Base-by-base conservation (phyloP, 2,329 filamentous ascomycete species). In the Penicillium verrucosum region DNA sequence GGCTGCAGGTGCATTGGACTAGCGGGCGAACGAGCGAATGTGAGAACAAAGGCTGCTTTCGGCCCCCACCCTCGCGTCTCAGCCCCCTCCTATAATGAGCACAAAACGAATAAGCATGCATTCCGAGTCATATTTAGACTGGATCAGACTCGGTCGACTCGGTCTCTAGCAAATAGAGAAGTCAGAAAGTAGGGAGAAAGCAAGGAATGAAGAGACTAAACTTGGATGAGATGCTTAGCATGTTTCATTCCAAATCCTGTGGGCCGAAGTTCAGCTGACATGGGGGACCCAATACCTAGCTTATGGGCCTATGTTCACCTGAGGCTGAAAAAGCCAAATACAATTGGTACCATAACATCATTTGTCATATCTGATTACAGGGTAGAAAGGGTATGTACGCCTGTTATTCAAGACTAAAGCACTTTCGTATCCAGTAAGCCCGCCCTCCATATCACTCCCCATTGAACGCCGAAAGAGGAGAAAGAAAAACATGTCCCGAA, bases 381-480 rank as follows among this genome's bases (percentile, higher is more conserved):
- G 34, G 41, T 41, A 46, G 60, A 60, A 63, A 59, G 63, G 63
- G 63, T 69, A 70, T 70, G 64, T 68, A 65, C 62, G 65, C 57
- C 58, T 62, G 60, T 63, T 42, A 66, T 66, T 60, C 60, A 65
- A 40, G 42, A 54, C 61, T 66, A 61, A 69, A 67, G 62, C 64
- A 62, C 64, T 63, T 57, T 57, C 49, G 62, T 59, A 71, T 65
- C 67, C 65, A 66, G 63, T 68, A 67, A 68, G 65, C 66, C 65
- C 64, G 58, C 64, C 64, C 61, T 58, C 66, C 70, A 62, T 58
- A 62, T 67, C 64, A 65, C 62, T 65, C 64, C 63, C 60, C 59
- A 57, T 58, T 60, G 58, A 72, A 73, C 70, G 68, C 71, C 70
- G 61, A 60, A 64, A 67, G 59, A 70, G 63, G 65, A 59, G 63